These are phyloP conservation scores for Aspergillus vadensis DNA, from an alignment of 2,329 filamentous ascomycete species.

Conservation along the genomic window DNA sequence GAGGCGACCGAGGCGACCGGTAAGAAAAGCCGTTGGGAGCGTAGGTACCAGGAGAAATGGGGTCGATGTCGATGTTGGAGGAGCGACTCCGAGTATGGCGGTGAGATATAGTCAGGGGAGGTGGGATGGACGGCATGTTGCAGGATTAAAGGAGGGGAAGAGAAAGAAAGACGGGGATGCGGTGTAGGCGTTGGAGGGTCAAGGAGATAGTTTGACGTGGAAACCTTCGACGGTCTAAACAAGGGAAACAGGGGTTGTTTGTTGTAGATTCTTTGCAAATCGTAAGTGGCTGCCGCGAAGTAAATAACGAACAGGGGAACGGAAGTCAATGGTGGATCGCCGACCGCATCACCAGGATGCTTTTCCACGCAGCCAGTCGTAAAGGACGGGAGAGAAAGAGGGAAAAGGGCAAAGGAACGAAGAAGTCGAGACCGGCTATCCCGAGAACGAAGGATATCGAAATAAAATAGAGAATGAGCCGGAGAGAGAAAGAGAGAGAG, in stretches of 20 bases:
- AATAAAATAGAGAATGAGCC: not conserved
- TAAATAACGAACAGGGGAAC: conserved; percentile 9
- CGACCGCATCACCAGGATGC: conserved; percentile 23
- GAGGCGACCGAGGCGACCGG: conserved; percentile 37
- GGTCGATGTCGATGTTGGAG: conserved; percentile 41
- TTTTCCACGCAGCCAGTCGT: not conserved
- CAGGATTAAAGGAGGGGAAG: conserved; percentile 13
- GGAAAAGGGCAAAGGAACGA: not conserved
- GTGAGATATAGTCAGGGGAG: conserved; percentile 42
- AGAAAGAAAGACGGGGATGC: not conserved
- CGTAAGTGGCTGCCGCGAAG: conserved; percentile 6
- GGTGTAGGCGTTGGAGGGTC: not conserved
- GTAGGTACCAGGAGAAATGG: conserved; percentile 36
- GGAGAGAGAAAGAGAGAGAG: not conserved
- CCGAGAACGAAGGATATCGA: not conserved
- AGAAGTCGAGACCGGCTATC: not conserved
- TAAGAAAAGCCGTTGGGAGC: conserved; percentile 35
- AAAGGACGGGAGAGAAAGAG: not conserved
- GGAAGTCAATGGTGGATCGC: conserved; percentile 11
- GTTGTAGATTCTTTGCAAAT: not conserved
- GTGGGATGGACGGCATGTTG: conserved; percentile 34
- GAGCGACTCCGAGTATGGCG: conserved; percentile 36
- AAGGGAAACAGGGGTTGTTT: conserved; percentile 3
- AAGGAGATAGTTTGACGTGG: not conserved
- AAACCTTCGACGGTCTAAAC: not conserved